These are phyloP conservation scores for Rutidosis leptorrhynchoides DNA, from an alignment of 129 eudicot genomes.

Conservation along the genomic window DNA sequence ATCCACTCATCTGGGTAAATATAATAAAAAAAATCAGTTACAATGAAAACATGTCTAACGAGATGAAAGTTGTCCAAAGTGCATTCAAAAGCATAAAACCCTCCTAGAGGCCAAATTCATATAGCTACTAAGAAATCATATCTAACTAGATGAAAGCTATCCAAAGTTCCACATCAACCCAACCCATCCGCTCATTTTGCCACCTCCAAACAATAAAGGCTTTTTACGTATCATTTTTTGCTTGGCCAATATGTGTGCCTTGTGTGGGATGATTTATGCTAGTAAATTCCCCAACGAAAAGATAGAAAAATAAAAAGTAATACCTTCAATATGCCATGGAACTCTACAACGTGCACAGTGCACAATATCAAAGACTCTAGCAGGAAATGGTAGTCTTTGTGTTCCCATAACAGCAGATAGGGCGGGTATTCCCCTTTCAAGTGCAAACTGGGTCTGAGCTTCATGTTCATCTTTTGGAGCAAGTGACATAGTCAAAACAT, in stretches of 20 bases:
- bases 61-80: not conserved
- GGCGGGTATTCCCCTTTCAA: conserved; percentile 90
- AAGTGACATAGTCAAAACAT: conserved; percentile 77
- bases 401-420: conserved; percentile 96
- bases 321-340: conserved; percentile 96
- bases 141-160: not conserved
- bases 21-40: not conserved
- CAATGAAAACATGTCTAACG: not conserved
- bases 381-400: conserved; percentile 76
- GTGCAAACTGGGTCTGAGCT: conserved; percentile 93
- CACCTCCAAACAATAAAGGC: not conserved
- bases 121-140: not conserved
- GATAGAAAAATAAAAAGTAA: not conserved
- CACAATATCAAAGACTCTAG: conserved; percentile 73
- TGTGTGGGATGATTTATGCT: not conserved
- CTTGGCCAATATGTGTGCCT: not conserved
- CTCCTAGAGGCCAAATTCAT: not conserved
- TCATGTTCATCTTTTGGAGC: conserved; percentile 97
- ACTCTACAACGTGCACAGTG: conserved; percentile 96
- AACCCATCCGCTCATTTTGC: conserved; percentile 5
- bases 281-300: not conserved
- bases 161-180: conserved; percentile 1
- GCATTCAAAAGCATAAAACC: not conserved
- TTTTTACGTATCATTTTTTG: not conserved
- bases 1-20: conserved; percentile 5